A percentile compares a stretch with the other conserved stretches of the same genome.
These are phyloP conservation scores for Globisporangium canariense DNA, from an alignment of 352 stramenopile species.

Conservation along the genomic window DNA sequence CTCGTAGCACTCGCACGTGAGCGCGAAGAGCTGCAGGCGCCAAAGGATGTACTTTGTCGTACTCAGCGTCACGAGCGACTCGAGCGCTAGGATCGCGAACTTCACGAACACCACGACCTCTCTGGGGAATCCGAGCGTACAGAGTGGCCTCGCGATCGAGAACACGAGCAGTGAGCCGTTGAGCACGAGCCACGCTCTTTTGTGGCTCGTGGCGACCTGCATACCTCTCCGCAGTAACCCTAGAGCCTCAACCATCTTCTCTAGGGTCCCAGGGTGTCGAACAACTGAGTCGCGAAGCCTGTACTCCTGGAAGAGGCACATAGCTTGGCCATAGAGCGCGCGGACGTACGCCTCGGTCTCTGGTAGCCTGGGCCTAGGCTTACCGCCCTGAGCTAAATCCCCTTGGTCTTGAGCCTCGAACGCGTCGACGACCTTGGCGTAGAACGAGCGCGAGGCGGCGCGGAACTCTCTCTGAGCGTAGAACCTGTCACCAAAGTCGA, in stretches of 20 bases:
- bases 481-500: constrained; percentile 50
- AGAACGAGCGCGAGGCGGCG: constrained; percentile 51
- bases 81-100: constrained; percentile 51
- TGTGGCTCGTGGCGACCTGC: constrained; percentile 29
- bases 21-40: constrained; percentile 51
- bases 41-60: constrained; percentile 68
- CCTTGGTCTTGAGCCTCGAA: not conserved
- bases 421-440: constrained; percentile 27
- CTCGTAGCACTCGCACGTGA: constrained; percentile 61
- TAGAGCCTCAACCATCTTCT: constrained; percentile 41
- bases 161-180: constrained; percentile 67
- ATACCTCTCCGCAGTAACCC: constrained; percentile 40
- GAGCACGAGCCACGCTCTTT: constrained; percentile 55
- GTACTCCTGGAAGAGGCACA: constrained; percentile 37
- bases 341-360: constrained; percentile 33
- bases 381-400: not conserved
- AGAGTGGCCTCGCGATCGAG: constrained; percentile 44
- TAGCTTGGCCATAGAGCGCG: constrained; percentile 41
- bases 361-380: not conserved
- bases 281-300: constrained; percentile 34
- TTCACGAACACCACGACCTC: constrained; percentile 65
- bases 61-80: constrained; percentile 48
- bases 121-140: constrained; percentile 39
- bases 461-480: constrained; percentile 39
- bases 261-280: constrained; percentile 41